A percentile compares a stretch with the other conserved stretches of the same genome.
phyloP scores from a whole-genome alignment of 345 rosid genomes.

The Populus pruinosa region DNA sequence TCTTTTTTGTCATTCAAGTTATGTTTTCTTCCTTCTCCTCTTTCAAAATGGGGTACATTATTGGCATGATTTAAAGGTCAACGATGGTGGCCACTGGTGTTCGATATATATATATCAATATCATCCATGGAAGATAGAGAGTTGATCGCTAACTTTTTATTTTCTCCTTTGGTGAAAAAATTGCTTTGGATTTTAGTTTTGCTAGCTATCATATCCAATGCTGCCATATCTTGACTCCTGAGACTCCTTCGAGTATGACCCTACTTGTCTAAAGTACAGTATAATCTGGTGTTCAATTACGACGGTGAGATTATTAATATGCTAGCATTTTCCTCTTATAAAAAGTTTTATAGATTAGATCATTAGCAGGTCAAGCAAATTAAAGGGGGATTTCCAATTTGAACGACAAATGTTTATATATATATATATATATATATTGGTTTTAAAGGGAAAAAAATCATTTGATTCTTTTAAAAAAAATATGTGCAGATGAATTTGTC shows the following conservation, averaged over 20 bases:
- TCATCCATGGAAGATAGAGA: slow-evolving; percentile 15
- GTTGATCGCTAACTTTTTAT: no score
- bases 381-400: background rate
- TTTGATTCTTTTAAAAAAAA: no score
- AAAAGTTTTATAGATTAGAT: background rate
- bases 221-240: slow-evolving; percentile 35
- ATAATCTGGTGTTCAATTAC: background rate
- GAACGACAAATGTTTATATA: background rate
- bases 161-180: slow-evolving; percentile 21
- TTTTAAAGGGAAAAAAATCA: no score
- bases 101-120: slow-evolving; percentile 1
- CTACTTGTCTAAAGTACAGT: slow-evolving; percentile 30
- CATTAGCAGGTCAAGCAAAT: background rate
- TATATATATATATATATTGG: no score
- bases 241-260: slow-evolving; percentile 22
- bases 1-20: background rate
- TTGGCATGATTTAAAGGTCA: slow-evolving; percentile 34
- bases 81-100: slow-evolving; percentile 35
- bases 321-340: background rate
- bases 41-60: slow-evolving; percentile 21
- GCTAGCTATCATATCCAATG: slow-evolving; percentile 39
- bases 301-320: background rate
- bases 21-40: slow-evolving; percentile 5
- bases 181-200: slow-evolving; percentile 36
- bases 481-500: no score